Evolutionary conservation across 352 stramenopile genomes (phyloP).

Genomic region (Globisporangium cylindrosporum): DNA sequence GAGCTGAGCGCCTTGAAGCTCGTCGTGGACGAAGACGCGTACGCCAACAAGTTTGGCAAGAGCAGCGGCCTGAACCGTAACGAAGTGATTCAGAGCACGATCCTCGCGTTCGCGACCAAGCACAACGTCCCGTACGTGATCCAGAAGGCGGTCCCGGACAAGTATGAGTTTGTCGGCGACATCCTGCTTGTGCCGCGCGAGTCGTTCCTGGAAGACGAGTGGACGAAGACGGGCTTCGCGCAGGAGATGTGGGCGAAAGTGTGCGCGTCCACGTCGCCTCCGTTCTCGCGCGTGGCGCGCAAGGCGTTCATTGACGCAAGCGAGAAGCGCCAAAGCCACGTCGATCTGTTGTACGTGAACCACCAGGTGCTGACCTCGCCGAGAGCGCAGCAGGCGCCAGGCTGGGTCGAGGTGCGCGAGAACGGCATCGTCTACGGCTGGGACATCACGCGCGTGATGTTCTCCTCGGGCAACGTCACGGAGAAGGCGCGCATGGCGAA

Average conservation of each 20-base stretch:
- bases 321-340: conserved; percentile 79
- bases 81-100: conserved; percentile 58
- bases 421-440: conserved; percentile 94
- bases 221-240: conserved; percentile 34
- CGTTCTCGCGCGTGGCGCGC: conserved; percentile 70
- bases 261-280: conserved; percentile 45
- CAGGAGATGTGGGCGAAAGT: conserved; percentile 66
- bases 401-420: conserved; percentile 89
- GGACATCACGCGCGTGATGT: conserved; percentile 96
- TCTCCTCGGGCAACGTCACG: conserved; percentile 95
- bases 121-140: conserved; percentile 38
- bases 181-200: conserved; percentile 67
- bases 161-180: conserved; percentile 79
- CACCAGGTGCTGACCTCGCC: conserved; percentile 30
- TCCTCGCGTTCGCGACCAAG: conserved; percentile 50
- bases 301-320: conserved; percentile 77
- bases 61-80: conserved; percentile 68
- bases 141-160: conserved; percentile 43
- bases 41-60: conserved; percentile 77
- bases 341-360: conserved; percentile 71
- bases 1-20: conserved; percentile 39
- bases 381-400: conserved; percentile 30
- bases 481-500: conserved; percentile 94
- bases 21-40: conserved; percentile 55
- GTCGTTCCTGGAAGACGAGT: conserved; percentile 57